phyloP scores from a whole-genome alignment of 1,139 yeast species.

The Saccharomycopsis hybrid region DNA sequence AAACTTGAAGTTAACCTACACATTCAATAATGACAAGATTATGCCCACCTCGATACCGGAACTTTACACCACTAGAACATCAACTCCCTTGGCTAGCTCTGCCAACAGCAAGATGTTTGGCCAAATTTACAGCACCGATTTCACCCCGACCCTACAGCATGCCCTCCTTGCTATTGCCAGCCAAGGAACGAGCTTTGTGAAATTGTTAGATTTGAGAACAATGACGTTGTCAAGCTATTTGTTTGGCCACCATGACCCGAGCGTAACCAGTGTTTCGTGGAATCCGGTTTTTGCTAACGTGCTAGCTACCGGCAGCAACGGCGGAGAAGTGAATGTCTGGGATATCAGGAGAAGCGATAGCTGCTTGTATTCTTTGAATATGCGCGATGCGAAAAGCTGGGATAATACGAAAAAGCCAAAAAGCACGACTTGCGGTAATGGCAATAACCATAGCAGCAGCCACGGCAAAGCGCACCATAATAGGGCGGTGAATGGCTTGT shows the following conservation, averaged over 20 bases:
- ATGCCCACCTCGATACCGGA: conserved; percentile 4
- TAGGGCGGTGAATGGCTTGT: conserved; percentile 67
- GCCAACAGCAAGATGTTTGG: conserved; percentile 30
- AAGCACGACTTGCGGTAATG: no score
- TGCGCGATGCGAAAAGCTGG: conserved; percentile 20
- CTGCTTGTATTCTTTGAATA: conserved; percentile 56
- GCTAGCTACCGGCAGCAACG: conserved; percentile 26
- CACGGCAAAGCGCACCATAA: conserved; percentile 44
- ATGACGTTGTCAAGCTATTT: conserved; percentile 67
- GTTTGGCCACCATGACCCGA: conserved; percentile 51
- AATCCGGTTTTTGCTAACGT: conserved; percentile 18
- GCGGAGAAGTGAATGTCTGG: conserved; percentile 59
- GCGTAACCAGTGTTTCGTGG: conserved; percentile 12
- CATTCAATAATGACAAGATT: conserved; percentile 37
- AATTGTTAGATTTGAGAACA: conserved; percentile 67
- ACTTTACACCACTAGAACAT: no score
- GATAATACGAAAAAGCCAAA: conserved; percentile 8
- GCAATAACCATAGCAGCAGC: no score
- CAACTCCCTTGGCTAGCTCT: not conserved
- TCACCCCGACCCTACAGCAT: conserved; percentile 35
- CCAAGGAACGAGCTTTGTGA: conserved; percentile 56
- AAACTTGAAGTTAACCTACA: conserved; percentile 53
- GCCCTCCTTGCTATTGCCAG: conserved; percentile 63
- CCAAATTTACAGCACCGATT: conserved; percentile 34
- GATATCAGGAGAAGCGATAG: conserved; percentile 66